Percentiles rank a stretch among this genome's conserved stretches.
phyloP scores from a whole-genome alignment of 129 eudicot genomes.

The Saussurea involucrata region DNA sequence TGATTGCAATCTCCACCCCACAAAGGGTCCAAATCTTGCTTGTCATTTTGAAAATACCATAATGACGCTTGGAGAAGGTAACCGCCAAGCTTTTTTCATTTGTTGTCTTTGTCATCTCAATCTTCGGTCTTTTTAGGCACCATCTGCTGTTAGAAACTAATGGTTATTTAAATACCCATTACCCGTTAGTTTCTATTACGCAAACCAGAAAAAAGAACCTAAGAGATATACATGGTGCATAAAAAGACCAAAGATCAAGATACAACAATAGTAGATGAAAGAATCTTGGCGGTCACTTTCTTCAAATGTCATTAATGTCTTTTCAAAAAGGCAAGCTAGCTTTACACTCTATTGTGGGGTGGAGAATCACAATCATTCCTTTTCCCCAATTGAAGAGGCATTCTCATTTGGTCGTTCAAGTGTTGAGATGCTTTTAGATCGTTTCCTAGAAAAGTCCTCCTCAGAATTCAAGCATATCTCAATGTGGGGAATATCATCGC shows the following conservation, averaged over 20 bases:
- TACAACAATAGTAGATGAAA: not conserved
- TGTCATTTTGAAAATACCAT: not conserved
- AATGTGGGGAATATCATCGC: not conserved
- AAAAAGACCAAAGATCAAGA: not conserved
- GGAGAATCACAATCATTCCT: not conserved
- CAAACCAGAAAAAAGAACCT: not conserved
- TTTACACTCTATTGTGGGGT: slow-evolving; percentile 9
- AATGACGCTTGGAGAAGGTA: not conserved
- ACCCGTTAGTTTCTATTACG: not conserved
- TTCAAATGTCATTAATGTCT: not conserved
- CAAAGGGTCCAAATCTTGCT: slow-evolving; percentile 13
- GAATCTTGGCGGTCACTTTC: not conserved
- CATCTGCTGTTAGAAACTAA: no score
- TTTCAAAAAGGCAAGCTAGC: not conserved
- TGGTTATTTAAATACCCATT: no score
- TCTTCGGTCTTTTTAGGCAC: not conserved
- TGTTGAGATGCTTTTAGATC: not conserved
- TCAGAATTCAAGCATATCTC: not conserved
- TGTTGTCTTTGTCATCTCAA: not conserved
- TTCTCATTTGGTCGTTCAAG: not conserved
- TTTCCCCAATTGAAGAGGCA: not conserved
- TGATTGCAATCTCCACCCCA: not conserved
- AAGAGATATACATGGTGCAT: not conserved
- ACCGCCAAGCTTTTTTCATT: not conserved
- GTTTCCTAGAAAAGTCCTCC: not conserved